Evolutionary conservation across 805 yeast genomes (phyloP), one percentile per base, ranked within the genome.

Genomic region (Hanseniaspora guilliermondii): DNA sequence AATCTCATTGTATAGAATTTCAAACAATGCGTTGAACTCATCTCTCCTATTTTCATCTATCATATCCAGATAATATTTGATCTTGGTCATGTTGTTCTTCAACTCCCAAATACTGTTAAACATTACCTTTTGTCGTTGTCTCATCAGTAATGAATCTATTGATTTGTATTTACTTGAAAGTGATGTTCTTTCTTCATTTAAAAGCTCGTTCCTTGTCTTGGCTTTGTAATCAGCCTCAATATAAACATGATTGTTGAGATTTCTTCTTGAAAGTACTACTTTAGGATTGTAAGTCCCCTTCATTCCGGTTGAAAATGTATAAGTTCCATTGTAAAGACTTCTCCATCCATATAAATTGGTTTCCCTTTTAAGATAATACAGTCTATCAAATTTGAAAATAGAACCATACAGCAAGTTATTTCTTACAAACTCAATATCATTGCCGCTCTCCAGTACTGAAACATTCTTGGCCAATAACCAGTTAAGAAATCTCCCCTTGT

Each of bases 331-430:
- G 16, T 14, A 21, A 5, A 39, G 6, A 16, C 5, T 22, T 39
- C 25, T 39, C 42, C 42, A 39, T 22, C 27, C 42, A 6, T 12
- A 19, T 39, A 17, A 8, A 8, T 25, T 21, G 7, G 5, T 12
- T 0, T 19, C 8, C 35, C 35, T n/a, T 24, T 7, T n/a, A 17
- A 22, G 16, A 14, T 39, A 39, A 7, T 12, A 22, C 17, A 2
- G 7, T 5, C 11, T 12, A 11, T 32, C 35, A 22, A 47, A 24
- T 1, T 49, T 35, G 7, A 41, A 41, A 22, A 41, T 33, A 4
- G 48, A 41, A 7, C 53, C 53, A 27, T 32, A 49, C 3, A 49
- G 11, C 22, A 49, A 16, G n/a, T 22, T 24, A 14, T 49, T 35
- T 6, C 30, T 33, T 30, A 24, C n/a, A 2, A 11, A 6, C 1